Conservation (phyloP, 345 rosid genomes). For the Capsella bursapastoris region DNA sequence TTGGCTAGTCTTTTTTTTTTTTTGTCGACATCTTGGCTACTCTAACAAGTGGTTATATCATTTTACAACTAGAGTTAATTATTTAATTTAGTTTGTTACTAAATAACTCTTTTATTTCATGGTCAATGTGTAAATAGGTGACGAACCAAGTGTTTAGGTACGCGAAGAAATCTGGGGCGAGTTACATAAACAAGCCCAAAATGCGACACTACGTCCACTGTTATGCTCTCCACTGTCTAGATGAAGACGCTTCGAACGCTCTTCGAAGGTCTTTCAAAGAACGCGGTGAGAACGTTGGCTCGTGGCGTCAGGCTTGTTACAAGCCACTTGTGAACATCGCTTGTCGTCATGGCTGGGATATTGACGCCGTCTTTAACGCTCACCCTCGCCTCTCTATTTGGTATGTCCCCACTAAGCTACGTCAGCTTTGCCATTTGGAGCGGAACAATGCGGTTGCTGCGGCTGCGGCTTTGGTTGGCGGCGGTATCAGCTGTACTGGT, state of each 20-base stretch:
- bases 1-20: no score
- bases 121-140: constrained; percentile 53
- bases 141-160: constrained; percentile 95
- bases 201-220: constrained; percentile 99
- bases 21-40: no score
- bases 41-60: background rate
- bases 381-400: constrained; percentile 94
- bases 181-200: constrained; percentile 98
- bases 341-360: constrained; percentile 90
- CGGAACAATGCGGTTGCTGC: constrained; percentile 60
- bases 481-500: constrained; percentile 35
- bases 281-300: constrained; percentile 94
- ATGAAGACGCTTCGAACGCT: constrained; percentile 81
- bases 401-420: constrained; percentile 96
- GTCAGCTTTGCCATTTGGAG: constrained; percentile 91
- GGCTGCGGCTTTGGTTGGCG: constrained; percentile 53
- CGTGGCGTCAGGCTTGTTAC: constrained; percentile 98
- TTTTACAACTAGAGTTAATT: background rate
- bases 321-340: constrained; percentile 89
- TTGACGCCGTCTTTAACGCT: constrained; percentile 83
- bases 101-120: background rate
- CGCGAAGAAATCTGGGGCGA: constrained; percentile 94
- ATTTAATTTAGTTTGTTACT: no score
- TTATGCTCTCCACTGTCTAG: constrained; percentile 93
- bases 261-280: constrained; percentile 82